Base-by-base conservation (phyloP, 108 stramenopile species). In the Phaeodactylum tricornutum region DNA sequence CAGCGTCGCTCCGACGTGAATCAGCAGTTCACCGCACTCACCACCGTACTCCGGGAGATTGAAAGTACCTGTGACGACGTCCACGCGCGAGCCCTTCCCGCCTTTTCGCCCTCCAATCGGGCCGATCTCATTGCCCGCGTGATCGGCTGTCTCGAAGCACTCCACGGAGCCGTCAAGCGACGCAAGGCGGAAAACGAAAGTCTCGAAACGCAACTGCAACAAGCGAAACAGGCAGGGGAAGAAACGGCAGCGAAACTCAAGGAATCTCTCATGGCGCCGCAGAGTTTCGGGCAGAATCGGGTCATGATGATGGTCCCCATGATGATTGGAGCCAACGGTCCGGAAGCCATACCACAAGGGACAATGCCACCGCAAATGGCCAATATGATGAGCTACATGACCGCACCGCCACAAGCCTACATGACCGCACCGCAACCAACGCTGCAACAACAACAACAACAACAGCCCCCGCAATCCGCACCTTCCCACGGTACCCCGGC, bases 61-160 rank as follows among this genome's bases (percentile, higher is more conserved):
- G 83, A 83, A 37, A 16, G 15, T 16, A 16, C 11, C 6, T n/a
- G n/a, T n/a, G 15, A 16, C 15, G 8, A 16, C 6, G 16, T 9
- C 41, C n/a, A 42, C 7, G 14, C 11, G 17, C n/a, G 17, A 15
- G 44, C 37, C 14, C 25, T 53, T 20, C 32, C 56, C 33, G 47
- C 75, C 21, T 63, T 67, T 50, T 53, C 47, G 23, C 67, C 85
- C 0, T 65, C 77, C 43, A 90, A 90, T 53, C 84, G 88, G 3
- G 84, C 78, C 0, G 88, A 85, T 63, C 62, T 90, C 37, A 86
- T 90, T 57, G 77, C 77, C 7, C 61, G 81, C 7, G 86, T 84
- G 17, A 81, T 78, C 39, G 47, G 42, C 0, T 59, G 70, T 14
- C 34, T 79, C 62, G 70, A 79, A 39, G 48, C 69, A 6, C 21